Conservation (phyloP, 83 land plant genomes). For the Thuja plicata region DNA sequence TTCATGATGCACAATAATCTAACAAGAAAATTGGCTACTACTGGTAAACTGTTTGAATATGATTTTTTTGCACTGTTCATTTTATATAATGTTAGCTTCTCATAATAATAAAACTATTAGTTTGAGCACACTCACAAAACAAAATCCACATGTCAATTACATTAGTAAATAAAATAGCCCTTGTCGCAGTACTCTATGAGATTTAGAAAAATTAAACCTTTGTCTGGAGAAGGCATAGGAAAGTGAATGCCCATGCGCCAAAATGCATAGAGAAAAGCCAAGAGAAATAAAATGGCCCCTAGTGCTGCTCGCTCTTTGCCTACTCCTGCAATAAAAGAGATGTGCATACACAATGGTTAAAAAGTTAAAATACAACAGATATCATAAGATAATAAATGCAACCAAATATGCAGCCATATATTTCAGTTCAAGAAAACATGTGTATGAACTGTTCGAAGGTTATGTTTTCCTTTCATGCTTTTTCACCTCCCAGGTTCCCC, state of each 20-base stretch:
- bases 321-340: slow-evolving; percentile 39
- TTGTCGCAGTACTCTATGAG: background rate
- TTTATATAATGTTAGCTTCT: background rate
- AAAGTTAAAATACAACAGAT: background rate
- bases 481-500: background rate
- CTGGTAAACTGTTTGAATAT: background rate
- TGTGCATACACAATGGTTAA: background rate
- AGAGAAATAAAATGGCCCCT: slow-evolving; percentile 70
- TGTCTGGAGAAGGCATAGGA: slow-evolving; percentile 91
- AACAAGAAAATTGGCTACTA: background rate
- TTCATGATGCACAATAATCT: background rate
- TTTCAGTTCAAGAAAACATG: background rate
- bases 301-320: slow-evolving; percentile 75
- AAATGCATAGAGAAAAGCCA: slow-evolving; percentile 84
- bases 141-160: background rate
- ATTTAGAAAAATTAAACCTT: slow-evolving; percentile 35
- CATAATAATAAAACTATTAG: background rate
- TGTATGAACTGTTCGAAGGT: background rate
- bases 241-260: slow-evolving; percentile 97
- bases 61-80: background rate
- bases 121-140: background rate
- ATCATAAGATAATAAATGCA: background rate
- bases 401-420: background rate
- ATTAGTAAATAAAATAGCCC: background rate
- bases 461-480: background rate